These are phyloP conservation scores for Coniosporium apollinis DNA, from an alignment of 495 filamentous ascomycete species.

Conservation along the genomic window DNA sequence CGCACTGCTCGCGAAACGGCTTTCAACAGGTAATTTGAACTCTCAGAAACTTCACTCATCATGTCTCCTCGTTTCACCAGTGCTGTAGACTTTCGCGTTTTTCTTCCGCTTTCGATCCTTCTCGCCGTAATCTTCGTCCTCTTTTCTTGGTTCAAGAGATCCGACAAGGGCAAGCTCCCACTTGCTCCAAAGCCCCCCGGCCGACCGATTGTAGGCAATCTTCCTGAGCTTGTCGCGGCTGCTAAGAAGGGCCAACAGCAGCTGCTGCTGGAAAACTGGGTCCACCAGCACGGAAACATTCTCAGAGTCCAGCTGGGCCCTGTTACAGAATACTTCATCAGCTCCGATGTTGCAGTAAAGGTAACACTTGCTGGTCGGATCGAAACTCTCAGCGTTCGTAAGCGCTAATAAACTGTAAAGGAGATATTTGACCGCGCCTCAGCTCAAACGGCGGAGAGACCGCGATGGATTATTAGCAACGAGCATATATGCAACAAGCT, in stretches of 20 bases:
- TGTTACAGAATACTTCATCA: background rate
- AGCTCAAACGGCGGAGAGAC: background rate
- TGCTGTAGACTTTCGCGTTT: background rate
- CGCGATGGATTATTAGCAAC: background rate
- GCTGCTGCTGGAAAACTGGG: background rate
- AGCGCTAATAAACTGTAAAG: background rate
- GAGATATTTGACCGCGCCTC: background rate
- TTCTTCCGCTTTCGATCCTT: background rate
- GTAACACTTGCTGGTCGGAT: background rate
- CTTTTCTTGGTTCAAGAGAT: background rate
- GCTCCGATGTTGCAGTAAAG: background rate
- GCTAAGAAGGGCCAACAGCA: background rate
- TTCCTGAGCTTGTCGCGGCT: background rate
- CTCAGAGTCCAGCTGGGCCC: background rate
- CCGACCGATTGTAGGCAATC: background rate
- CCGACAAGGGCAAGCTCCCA: background rate
- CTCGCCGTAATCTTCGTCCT: background rate
- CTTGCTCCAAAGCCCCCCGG: background rate
- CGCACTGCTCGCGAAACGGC: no score
- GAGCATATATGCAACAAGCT: background rate
- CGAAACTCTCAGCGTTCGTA: background rate
- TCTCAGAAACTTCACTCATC: no score
- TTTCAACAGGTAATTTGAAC: no score
- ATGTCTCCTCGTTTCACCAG: background rate
- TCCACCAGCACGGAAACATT: background rate